Conservation (phyloP, 306 rosid genomes). For the Glycyrrhiza uralensis region DNA sequence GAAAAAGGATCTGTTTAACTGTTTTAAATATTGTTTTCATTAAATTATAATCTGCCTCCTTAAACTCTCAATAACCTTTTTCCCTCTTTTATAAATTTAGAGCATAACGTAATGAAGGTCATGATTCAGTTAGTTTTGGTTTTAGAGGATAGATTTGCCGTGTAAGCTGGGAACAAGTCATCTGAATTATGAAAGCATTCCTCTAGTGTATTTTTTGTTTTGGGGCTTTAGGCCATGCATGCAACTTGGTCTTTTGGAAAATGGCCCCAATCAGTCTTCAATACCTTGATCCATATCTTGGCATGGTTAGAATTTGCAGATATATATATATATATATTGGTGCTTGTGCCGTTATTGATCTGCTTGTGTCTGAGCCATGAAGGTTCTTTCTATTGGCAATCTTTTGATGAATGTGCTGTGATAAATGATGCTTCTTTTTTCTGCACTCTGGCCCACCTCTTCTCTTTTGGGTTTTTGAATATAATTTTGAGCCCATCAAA, state of each 20-base stretch:
- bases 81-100: not conserved
- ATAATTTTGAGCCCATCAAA: not conserved
- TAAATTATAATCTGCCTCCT: not conserved
- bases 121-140: conserved; percentile 5
- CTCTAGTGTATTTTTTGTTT: not conserved
- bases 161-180: conserved; percentile 6
- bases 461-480: not conserved
- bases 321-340: not conserved
- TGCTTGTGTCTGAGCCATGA: conserved; percentile 5
- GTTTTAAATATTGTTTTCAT: not conserved
- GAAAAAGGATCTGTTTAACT: not conserved
- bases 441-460: conserved; percentile 19
- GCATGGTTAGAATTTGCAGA: conserved; percentile 11
- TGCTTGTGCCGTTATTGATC: not conserved
- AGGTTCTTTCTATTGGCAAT: conserved; percentile 13
- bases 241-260: not conserved
- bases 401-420: not conserved
- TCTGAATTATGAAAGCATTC: not conserved
- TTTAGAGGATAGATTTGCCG: not conserved
- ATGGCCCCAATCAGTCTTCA: conserved; percentile 13
- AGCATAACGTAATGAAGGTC: not conserved
- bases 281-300: conserved; percentile 18
- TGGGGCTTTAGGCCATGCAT: no score
- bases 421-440: conserved; percentile 17
- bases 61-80: not conserved